phyloP scores from a whole-genome alignment of 2,329 filamentous ascomycete genomes.

The Canariomyces notabilis region DNA sequence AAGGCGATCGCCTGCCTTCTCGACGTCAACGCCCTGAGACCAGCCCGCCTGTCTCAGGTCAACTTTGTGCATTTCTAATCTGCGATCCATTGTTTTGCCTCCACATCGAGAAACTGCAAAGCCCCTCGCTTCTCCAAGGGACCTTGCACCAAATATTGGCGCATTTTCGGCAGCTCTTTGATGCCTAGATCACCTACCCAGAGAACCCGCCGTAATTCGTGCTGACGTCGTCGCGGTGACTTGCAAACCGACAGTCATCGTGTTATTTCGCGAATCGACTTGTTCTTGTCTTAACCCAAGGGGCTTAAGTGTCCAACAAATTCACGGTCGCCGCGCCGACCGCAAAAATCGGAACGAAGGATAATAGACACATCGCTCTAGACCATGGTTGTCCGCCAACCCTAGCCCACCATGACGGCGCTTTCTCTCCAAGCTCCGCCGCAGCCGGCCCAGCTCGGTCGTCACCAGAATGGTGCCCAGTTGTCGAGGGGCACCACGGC shows the following conservation, averaged over 20 bases:
- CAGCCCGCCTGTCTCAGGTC: background rate
- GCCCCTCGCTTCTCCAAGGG: no score
- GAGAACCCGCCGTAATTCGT: background rate
- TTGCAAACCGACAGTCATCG: background rate
- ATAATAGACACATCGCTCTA: background rate
- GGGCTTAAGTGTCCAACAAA: background rate
- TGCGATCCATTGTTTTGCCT: no score
- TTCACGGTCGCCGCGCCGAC: background rate
- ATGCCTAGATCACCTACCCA: background rate
- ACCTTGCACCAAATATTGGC: no score
- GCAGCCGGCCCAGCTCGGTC: constrained; percentile 14
- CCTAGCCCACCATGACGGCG: constrained; percentile 23
- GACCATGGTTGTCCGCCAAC: constrained; percentile 16
- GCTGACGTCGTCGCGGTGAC: background rate
- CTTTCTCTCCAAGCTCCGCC: constrained; percentile 19
- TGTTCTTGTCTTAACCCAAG: background rate
- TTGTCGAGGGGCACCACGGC: constrained; percentile 10
- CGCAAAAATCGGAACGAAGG: background rate
- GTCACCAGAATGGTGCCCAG: constrained; percentile 15
- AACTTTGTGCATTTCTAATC: background rate
- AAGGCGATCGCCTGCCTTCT: background rate
- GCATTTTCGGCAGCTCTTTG: background rate
- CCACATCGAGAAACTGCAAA: no score
- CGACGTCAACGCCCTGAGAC: background rate
- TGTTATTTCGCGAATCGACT: background rate